Base-by-base conservation (phyloP, 129 eudicot genomes). In the Lactuca saligna region DNA sequence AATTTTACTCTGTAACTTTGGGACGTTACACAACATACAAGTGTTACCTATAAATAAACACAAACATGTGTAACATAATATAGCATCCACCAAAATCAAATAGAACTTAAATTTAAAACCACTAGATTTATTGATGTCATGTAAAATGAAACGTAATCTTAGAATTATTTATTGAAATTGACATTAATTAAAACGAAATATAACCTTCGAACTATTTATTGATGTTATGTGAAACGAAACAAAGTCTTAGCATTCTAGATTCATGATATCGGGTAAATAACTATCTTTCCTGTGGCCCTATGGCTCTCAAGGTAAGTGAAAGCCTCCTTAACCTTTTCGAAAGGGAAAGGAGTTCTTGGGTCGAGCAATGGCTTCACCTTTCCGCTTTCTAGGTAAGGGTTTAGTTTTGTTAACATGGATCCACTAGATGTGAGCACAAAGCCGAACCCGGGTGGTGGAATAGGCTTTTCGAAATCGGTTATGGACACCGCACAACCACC, bases 221-320 rank as follows among this genome's bases (percentile, higher is more conserved):
- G 44, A 66, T 14, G 32, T 3, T 8, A 34, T 33, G 3, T 66
- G 50, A 5, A 32, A 33, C 54, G 32, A 29, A 51, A 32, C 61
- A 9, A 7, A 1, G 51, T 46, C 7, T 46, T 12, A 15, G 6
- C 3, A 17, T 17, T 20, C 9, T 29, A 17, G 8, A 32, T 73
- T 88, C 79, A 92, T 13, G 96, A 79, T 62, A 92, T 82, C 12
- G 98, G 98, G 72, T 79, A 69, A 60, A 92, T 72, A 69, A 92
- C 95, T 32, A 92, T 83, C 78, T 92, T 92, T 50, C 98, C 98
- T 3, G 95, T 80, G 42, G 96, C 95, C 12, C 95, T 75, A 54
- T 79, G 80, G 31, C 86, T 86, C 74, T 92, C 96, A 63, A 92
- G 84, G 73, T 92, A 86, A 25, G 95, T 69, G 75, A 82, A 91